Conservation (phyloP, 169 alveolate genomes). For the Plasmodium ovale region DNA sequence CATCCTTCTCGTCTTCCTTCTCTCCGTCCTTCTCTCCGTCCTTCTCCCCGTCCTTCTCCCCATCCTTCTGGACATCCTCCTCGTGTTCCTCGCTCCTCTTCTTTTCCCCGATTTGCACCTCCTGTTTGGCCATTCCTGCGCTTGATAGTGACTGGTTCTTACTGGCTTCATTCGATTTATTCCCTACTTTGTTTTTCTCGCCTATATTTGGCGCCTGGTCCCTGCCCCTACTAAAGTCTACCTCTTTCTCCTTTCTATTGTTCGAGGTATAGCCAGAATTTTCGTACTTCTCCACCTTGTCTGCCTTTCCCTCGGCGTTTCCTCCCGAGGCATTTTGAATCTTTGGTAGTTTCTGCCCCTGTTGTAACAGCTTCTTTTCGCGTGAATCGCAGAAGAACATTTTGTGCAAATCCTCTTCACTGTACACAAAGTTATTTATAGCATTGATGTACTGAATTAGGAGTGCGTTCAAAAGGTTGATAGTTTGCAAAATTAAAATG, state of each 20-base stretch:
- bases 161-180: constrained; percentile 8
- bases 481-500: constrained; percentile 85
- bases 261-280: not conserved
- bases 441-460: constrained; percentile 86
- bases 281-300: not conserved
- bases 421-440: constrained; percentile 80
- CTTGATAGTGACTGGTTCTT: constrained; percentile 13
- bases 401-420: constrained; percentile 71
- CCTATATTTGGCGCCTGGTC: constrained; percentile 1
- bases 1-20: constrained; percentile 2
- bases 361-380: constrained; percentile 44
- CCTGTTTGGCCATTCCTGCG: constrained; percentile 14
- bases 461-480: constrained; percentile 90
- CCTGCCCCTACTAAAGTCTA: constrained; percentile 7
- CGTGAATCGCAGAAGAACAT: constrained; percentile 27
- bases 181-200: constrained; percentile 9
- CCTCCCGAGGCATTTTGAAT: not conserved
- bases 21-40: not conserved
- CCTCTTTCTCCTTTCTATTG: constrained; percentile 17
- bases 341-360: not conserved
- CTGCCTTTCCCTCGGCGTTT: not conserved
- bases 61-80: constrained; percentile 21
- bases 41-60: not conserved
- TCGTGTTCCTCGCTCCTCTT: not conserved
- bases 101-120: not conserved